phyloP scores from a whole-genome alignment of 2,329 filamentous ascomycete genomes.

The Penicillium sp. region DNA sequence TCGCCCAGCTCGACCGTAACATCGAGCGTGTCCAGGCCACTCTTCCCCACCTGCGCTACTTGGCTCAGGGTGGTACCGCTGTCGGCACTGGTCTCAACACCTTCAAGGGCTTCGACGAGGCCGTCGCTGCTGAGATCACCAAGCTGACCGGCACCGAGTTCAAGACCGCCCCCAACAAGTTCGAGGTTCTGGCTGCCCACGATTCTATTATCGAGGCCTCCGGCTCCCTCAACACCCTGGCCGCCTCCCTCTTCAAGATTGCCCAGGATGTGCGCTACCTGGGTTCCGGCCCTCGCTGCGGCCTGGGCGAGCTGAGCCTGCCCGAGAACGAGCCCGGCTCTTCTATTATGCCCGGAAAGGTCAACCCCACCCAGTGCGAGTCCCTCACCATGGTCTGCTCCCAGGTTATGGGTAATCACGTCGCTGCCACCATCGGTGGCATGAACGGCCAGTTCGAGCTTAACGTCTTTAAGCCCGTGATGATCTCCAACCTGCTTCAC shows the following conservation, averaged over 20 bases:
- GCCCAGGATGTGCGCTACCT: constrained; percentile 97
- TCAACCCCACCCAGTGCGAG: constrained; percentile 98
- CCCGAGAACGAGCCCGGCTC: constrained; percentile 98
- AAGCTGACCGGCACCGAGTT: constrained; percentile 93
- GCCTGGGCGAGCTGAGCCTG: constrained; percentile 86
- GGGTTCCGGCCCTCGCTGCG: constrained; percentile 91
- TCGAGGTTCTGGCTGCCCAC: constrained; percentile 92
- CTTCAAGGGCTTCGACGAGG: constrained; percentile 92
- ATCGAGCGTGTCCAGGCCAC: constrained; percentile 81
- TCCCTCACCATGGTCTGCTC: constrained; percentile 96
- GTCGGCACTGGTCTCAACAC: constrained; percentile 98
- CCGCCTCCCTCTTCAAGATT: constrained; percentile 91
- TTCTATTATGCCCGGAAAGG: constrained; percentile 99
- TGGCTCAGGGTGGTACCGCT: constrained; percentile 94
- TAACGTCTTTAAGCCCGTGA: constrained; percentile 96
- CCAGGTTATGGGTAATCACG: constrained; percentile 97
- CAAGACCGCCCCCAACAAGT: constrained; percentile 97
- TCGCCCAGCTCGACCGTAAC: constrained; percentile 87
- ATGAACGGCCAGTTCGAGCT: constrained; percentile 99
- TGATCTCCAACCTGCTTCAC: constrained; percentile 94
- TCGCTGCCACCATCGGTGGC: constrained; percentile 86
- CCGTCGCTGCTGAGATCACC: constrained; percentile 82
- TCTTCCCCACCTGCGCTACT: constrained; percentile 77
- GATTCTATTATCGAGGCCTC: constrained; percentile 94
- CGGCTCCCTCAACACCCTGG: constrained; percentile 89